phyloP scores from a whole-genome alignment of 768 basidiomycete genomes.

The Amanita fuliginea region DNA sequence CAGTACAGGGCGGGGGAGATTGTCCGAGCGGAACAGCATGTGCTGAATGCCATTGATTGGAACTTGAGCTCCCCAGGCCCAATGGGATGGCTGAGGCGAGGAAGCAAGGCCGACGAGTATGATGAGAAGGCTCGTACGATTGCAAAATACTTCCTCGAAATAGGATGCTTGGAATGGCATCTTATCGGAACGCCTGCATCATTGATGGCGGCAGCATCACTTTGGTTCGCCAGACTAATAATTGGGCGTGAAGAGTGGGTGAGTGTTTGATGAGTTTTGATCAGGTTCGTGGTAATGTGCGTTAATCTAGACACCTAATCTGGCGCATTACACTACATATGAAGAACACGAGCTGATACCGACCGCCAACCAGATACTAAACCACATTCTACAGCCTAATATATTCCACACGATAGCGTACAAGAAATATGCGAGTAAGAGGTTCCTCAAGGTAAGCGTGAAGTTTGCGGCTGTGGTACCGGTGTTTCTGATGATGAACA shows the following conservation, averaged over 20 bases:
- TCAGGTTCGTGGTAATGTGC: slow-evolving; percentile 1
- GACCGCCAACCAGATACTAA: slow-evolving; percentile 77
- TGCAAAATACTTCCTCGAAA: slow-evolving; percentile 87
- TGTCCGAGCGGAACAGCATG: slow-evolving; percentile 80
- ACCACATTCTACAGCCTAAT: slow-evolving; percentile 68
- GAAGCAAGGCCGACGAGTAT: slow-evolving; percentile 91
- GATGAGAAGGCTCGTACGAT: slow-evolving; percentile 78
- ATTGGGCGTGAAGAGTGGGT: slow-evolving; percentile 84
- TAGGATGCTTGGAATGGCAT: slow-evolving; percentile 71
- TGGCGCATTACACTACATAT: slow-evolving; percentile 84
- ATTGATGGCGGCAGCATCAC: slow-evolving; percentile 68
- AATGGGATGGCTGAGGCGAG: slow-evolving; percentile 78
- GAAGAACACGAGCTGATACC: slow-evolving; percentile 71
- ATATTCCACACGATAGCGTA: slow-evolving; percentile 70
- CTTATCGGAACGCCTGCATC: slow-evolving; percentile 69
- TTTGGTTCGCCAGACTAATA: slow-evolving; percentile 78
- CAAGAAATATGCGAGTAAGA: slow-evolving; percentile 84
- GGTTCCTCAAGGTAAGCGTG: slow-evolving; percentile 65
- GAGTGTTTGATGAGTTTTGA: slow-evolving; percentile 14
- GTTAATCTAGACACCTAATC: slow-evolving; percentile 57
- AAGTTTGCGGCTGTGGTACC: background rate
- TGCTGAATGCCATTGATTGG: slow-evolving; percentile 79
- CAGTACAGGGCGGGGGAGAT: slow-evolving; percentile 74
- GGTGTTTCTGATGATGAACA: slow-evolving; percentile 17
- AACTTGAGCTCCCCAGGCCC: slow-evolving; percentile 82